Conservation (phyloP, 2,329 filamentous ascomycete species). For the Alternaria incomplexa region DNA sequence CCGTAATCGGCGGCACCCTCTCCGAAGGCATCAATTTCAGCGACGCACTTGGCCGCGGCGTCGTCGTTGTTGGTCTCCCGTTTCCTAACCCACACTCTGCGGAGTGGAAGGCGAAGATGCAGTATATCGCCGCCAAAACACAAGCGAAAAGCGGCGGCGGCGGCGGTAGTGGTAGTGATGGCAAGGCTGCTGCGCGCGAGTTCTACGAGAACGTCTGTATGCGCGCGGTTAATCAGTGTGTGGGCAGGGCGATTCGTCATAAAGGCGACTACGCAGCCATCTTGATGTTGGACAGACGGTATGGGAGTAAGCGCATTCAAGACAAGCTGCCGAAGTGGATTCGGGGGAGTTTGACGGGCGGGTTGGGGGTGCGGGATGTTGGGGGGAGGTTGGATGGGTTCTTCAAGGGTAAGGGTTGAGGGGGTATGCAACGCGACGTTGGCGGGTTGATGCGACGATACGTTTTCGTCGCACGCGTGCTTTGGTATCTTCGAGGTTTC, state of each 20-base stretch:
- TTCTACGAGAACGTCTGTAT: slow-evolving; percentile 97
- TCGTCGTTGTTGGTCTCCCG: slow-evolving; percentile 89
- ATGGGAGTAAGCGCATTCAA: slow-evolving; percentile 74
- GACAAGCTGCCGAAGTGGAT: slow-evolving; percentile 92
- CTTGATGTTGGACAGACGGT: slow-evolving; percentile 81
- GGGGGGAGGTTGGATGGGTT: slow-evolving; percentile 45
- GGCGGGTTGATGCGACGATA: no score
- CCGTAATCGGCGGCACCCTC: slow-evolving; percentile 91
- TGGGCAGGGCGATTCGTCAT: slow-evolving; percentile 90
- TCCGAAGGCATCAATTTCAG: slow-evolving; percentile 99
- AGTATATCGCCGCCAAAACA: slow-evolving; percentile 75
- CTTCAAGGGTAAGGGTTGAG: slow-evolving; percentile 40
- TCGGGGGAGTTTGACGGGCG: slow-evolving; percentile 64
- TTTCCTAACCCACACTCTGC: slow-evolving; percentile 89
- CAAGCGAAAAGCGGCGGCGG: slow-evolving; percentile 47
- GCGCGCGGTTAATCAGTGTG: slow-evolving; percentile 95
- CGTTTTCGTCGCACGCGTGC: no score
- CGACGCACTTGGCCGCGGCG: slow-evolving; percentile 84
- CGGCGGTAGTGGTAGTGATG: slow-evolving; percentile 50
- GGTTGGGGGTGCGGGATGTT: slow-evolving; percentile 53
- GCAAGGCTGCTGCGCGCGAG: slow-evolving; percentile 65
- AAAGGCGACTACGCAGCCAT: slow-evolving; percentile 89
- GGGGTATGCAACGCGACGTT: no score
- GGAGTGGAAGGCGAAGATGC: slow-evolving; percentile 91
- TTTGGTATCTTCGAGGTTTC: not conserved